A percentile compares a stretch with the other conserved stretches of the same genome.
Conservation (phyloP, 1,284 basidiomycete genomes). For the Ustilago esculenta region DNA sequence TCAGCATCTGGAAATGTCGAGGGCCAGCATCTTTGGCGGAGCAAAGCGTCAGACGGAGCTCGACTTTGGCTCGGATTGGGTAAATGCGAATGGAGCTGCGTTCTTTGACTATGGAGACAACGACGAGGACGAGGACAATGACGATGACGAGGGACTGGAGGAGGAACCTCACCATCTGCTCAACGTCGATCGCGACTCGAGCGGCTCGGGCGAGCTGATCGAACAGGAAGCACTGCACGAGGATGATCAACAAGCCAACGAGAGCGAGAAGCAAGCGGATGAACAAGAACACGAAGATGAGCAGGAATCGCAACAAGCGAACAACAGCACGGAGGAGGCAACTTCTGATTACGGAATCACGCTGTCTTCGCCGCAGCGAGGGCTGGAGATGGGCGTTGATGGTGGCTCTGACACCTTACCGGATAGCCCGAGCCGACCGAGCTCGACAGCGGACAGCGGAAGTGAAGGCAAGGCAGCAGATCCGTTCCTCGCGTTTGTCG, state of each 20-base stretch:
- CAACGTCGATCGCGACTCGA: constrained; percentile 42
- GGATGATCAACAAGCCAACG: constrained; percentile 1
- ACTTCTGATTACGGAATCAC: constrained; percentile 12
- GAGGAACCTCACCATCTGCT: constrained; percentile 51
- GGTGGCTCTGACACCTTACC: constrained; percentile 5
- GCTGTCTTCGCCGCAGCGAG: constrained; percentile 46
- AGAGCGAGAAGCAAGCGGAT: too few relatives aligned
- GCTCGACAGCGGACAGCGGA: background rate
- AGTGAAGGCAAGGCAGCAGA: constrained; percentile 22
- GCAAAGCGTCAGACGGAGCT: constrained; percentile 18
- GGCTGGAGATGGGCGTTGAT: constrained; percentile 1
- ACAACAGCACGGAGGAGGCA: constrained; percentile 37
- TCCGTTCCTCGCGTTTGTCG: constrained; percentile 57
- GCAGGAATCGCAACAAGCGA: constrained; percentile 13
- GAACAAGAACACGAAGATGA: background rate
- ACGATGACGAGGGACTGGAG: constrained; percentile 27
- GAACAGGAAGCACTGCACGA: constrained; percentile 40
- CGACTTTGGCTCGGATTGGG: constrained; percentile 31
- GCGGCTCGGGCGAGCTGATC: constrained; percentile 38
- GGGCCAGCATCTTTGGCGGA: constrained; percentile 32
- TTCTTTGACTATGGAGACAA: constrained; percentile 47
- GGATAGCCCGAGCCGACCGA: constrained; percentile 23
- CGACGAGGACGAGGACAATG: constrained; percentile 28
- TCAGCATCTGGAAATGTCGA: constrained; percentile 39
- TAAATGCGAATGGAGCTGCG: constrained; percentile 33